Base-by-base conservation (phyloP, 2,329 filamentous ascomycete species). In the Pseudopithomyces maydicus region DNA sequence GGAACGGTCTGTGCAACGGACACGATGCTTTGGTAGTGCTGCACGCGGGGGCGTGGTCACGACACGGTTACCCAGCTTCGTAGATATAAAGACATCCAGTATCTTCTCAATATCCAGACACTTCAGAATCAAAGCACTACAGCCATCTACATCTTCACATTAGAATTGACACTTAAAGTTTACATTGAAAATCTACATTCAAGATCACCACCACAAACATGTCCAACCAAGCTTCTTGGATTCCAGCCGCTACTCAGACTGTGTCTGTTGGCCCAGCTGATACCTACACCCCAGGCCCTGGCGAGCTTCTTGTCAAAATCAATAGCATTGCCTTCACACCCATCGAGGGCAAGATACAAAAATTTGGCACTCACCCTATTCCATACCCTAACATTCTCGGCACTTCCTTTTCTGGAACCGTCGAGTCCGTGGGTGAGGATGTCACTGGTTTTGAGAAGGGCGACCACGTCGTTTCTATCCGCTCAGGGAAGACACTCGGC, bases 361-460 rank as follows among this genome's bases (percentile, higher is more conserved):
- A 46, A 41, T 50, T 22, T 29, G 35, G 42, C 46, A 44, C 42
- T 12, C 48, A 52, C 38, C 62, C 64, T 2, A 38, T 68, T 17
- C 43, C 60, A 26, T 73, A 72, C 48, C 68, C 68, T 2, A 56
- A 59, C 22, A 67, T 73, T 23, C 49, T 74, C 5, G 71, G 71
- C 8, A 46, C 48, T 14, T 56, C 59, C 4, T 66, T 67, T 19
- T 68, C 61, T 7, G 71, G 49, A 64, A 72, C 62, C 0, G 67
- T 78, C 8, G 66, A 68, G 2, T 62, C 67, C 6, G 59, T 75
- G 12, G 74, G 72, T 5, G 63, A 62, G 5, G 48, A 58, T 4
- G 66, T 74, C 32, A 61, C 56, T 2, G 57, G 61, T 19, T 72
- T 76, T 49, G 35, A 69, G 35, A 35, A 54, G 3, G 74, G 74